phyloP scores from a whole-genome alignment of 768 basidiomycete species.

The Kwoniella sp. region DNA sequence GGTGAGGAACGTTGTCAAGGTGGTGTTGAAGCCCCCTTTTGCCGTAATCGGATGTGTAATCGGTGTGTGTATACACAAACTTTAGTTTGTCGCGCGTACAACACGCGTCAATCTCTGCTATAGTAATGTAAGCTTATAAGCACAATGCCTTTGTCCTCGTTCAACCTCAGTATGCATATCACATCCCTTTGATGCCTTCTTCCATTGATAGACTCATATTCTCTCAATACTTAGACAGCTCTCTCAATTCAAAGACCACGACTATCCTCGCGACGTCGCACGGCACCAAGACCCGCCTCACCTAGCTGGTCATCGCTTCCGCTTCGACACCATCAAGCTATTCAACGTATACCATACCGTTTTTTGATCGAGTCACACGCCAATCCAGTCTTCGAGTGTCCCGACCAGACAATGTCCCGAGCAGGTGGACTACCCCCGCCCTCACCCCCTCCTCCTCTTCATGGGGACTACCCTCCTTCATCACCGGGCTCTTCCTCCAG shows the following conservation, averaged over 20 bases:
- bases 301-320: no score
- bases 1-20: no score
- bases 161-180: background rate
- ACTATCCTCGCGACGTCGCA: no score
- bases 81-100: background rate
- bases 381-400: background rate
- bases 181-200: conserved; percentile 1
- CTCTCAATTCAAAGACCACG: no score
- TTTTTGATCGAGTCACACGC: no score
- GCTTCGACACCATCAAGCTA: no score
- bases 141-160: conserved; percentile 13
- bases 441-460: background rate
- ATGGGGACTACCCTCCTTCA: conserved; percentile 25
- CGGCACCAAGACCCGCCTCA: no score
- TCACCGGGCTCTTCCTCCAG: conserved; percentile 9
- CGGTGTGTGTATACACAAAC: background rate
- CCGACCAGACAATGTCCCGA: background rate
- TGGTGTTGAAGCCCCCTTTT: no score
- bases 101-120: background rate
- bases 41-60: no score
- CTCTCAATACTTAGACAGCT: no score
- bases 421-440: background rate
- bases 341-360: no score
- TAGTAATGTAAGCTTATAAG: no score
- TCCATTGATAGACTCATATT: background rate